These are phyloP conservation scores for Torrubiella hemipterigena DNA, from an alignment of 2,329 filamentous ascomycete genomes.

Conservation along the genomic window DNA sequence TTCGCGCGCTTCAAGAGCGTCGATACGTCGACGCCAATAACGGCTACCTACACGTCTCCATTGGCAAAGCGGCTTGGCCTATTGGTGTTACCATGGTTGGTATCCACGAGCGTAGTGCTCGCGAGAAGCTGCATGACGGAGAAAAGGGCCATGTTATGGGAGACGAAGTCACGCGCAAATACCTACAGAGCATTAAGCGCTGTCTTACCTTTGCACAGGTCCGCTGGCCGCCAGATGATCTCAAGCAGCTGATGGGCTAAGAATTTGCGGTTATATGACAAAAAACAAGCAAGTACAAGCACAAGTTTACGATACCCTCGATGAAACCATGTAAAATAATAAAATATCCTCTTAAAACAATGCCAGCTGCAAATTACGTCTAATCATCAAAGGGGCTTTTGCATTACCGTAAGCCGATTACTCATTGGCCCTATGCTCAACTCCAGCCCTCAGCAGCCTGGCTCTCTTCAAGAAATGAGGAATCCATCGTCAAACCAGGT, in stretches of 20 bases:
- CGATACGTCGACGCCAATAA: constrained; percentile 96
- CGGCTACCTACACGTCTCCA: constrained; percentile 82
- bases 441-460: background rate
- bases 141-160: constrained; percentile 92
- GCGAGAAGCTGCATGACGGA: constrained; percentile 87
- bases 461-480: too few relatives aligned
- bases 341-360: constrained; percentile 3
- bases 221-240: constrained; percentile 86
- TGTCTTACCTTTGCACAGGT: constrained; percentile 95
- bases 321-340: too few relatives aligned
- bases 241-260: constrained; percentile 88
- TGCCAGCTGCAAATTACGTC: too few relatives aligned
- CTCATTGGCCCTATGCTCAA: too few relatives aligned
- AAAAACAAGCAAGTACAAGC: background rate
- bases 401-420: too few relatives aligned
- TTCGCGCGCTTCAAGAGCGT: constrained; percentile 76
- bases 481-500: too few relatives aligned
- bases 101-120: constrained; percentile 91
- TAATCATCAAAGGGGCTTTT: too few relatives aligned
- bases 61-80: constrained; percentile 95
- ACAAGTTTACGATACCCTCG: background rate
- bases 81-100: constrained; percentile 99
- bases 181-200: constrained; percentile 92
- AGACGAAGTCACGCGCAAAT: constrained; percentile 91
- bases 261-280: constrained; percentile 9